These are phyloP conservation scores for Fusarium piperis DNA, from an alignment of 2,329 filamentous ascomycete genomes.

Conservation along the genomic window DNA sequence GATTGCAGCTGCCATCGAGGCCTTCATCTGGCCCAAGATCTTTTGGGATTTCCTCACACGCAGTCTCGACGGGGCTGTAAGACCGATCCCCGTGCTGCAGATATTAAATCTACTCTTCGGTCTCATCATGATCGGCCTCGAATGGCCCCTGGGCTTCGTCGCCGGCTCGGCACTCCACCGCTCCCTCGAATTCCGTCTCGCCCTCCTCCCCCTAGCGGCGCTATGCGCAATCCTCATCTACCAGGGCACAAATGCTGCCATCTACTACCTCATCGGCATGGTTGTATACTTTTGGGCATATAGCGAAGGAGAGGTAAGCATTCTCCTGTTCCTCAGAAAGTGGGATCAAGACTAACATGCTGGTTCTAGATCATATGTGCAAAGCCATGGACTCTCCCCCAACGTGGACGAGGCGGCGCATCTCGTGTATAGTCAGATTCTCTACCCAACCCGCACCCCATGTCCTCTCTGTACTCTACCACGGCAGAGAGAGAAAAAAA, in stretches of 20 bases:
- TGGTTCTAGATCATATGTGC: conserved; percentile 70
- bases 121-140: conserved; percentile 81
- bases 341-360: conserved; percentile 10
- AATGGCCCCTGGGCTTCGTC: conserved; percentile 86
- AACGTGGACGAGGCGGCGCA: conserved; percentile 53
- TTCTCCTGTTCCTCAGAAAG: neutral
- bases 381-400: conserved; percentile 75
- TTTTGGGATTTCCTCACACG: conserved; percentile 98
- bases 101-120: conserved; percentile 89
- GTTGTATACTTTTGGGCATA: conserved; percentile 96
- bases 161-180: conserved; percentile 83
- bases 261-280: conserved; percentile 91
- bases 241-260: conserved; percentile 88
- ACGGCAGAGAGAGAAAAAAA: neutral
- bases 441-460: conserved; percentile 20
- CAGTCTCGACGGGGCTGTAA: conserved; percentile 86
- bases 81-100: conserved; percentile 88
- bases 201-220: conserved; percentile 81
- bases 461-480: neutral
- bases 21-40: conserved; percentile 98
- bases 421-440: conserved; percentile 32
- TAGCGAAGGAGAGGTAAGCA: conserved; percentile 90
- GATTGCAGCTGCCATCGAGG: conserved; percentile 81
- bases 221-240: conserved; percentile 83
- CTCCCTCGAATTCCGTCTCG: conserved; percentile 85